phyloP scores from a whole-genome alignment of 2,329 filamentous ascomycete species.

The Eutypella sp. region DNA sequence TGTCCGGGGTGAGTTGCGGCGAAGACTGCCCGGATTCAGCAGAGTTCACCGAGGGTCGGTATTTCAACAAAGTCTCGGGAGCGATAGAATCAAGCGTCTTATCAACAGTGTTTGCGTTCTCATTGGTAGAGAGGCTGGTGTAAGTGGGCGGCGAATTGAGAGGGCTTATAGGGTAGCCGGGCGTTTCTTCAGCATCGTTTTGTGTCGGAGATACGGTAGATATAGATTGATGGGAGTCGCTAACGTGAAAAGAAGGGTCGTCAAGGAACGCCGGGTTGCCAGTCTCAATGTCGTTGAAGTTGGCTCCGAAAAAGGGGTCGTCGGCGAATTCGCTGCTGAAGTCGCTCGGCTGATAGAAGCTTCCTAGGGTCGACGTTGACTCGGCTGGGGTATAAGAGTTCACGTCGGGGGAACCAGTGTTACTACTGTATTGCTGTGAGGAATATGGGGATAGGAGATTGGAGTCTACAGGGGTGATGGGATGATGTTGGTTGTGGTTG shows the following conservation, averaged over 20 bases:
- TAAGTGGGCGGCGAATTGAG: conserved; percentile 46
- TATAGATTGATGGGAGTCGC: conserved; percentile 6
- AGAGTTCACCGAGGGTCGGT: conserved; percentile 28
- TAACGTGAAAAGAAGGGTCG: conserved; percentile 21
- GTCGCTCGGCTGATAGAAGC: conserved; percentile 45
- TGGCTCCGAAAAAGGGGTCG: conserved; percentile 47
- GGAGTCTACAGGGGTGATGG: conserved; percentile 30
- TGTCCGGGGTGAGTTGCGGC: conserved; percentile 45
- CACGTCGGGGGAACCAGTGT: conserved; percentile 34
- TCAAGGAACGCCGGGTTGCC: conserved; percentile 42
- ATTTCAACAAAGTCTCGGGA: conserved; percentile 37
- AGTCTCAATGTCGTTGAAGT: conserved; percentile 39
- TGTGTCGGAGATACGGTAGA: conserved; percentile 2
- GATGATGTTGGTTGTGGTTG: conserved; percentile 20
- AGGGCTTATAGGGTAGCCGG: conserved; percentile 44
- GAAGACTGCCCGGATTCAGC: conserved; percentile 25
- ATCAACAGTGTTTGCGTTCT: conserved; percentile 1
- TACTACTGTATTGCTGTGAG: conserved; percentile 35
- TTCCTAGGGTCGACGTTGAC: conserved; percentile 34
- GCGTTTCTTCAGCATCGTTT: conserved; percentile 8
- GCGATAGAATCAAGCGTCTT: conserved; percentile 28
- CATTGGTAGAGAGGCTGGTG: conserved; percentile 34
- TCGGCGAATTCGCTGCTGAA: conserved; percentile 38
- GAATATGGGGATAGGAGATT: conserved; percentile 40
- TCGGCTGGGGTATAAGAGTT: conserved; percentile 44